Evolutionary conservation across 345 rosid genomes (phyloP), one percentile per base, ranked within the genome.

Genomic region (Lepidium didymum): DNA sequence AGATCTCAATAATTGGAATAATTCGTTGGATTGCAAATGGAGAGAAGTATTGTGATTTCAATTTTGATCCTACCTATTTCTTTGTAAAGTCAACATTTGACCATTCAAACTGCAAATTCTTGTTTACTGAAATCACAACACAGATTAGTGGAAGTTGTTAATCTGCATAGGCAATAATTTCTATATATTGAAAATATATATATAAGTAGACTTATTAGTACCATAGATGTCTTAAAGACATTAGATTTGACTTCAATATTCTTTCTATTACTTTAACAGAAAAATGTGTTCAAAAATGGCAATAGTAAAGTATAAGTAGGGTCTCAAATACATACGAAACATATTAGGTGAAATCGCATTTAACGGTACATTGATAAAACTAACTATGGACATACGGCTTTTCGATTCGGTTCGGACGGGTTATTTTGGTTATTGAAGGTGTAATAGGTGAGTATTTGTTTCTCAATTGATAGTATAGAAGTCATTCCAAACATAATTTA

Each of bases 71-170:
- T 29, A 29, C 7, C 33, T 29, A 29, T 29, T 29, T 0, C 33
- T 29, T 13, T 53, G 18, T 34, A 54, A 43, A 29, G 62, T 53
- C 52, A 62, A 62, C 33, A 46, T 62, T 60, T 60, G 65, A 60
- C 65, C 15, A 18, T 33, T 46, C 42, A 62, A 33, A 4, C 13
- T 35, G 55, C 31, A 34, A 29, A 45, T 34, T 36, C 18, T 63
- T 47, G 68, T 63, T 63, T 19, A 2, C 37, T 19, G 35, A 49
- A 11, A n/a, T 34, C 34, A 45, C 35, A 35, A 47, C 68, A 60
- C 38, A 5, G 33, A 29, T 29, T 27, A 25, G 25, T 60, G 51
- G 64, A 29, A 37, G 51, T 27, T 42, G 52, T 42, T n/a, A 7
- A 42, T 14, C 29, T 10, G 38, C 38, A 8, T 60, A 42, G 10